Conservation (phyloP, 768 basidiomycete genomes). For the Mycena venus region DNA sequence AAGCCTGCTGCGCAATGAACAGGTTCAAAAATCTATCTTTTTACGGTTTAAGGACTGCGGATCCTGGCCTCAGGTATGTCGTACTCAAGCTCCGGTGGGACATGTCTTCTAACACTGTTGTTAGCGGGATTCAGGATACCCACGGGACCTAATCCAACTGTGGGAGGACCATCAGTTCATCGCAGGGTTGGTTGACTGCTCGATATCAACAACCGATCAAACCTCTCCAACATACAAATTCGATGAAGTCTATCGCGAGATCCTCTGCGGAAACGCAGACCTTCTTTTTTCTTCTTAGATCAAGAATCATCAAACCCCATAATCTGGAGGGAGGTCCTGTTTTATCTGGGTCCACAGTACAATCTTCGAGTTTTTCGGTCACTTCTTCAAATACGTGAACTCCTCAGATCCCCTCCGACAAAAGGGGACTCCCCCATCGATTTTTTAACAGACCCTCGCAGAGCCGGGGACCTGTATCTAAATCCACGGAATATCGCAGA, state of each 20-base stretch:
- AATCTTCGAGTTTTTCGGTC: background rate
- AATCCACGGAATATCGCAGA: background rate
- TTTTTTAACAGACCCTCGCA: background rate
- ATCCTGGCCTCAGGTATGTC: background rate
- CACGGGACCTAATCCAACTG: background rate
- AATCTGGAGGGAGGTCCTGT: background rate
- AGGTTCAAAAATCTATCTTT: background rate
- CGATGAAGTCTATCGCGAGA: background rate
- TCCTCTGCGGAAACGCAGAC: background rate
- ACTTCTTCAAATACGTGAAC: background rate
- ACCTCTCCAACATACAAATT: background rate
- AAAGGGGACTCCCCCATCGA: background rate
- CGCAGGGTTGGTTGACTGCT: background rate
- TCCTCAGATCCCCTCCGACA: background rate
- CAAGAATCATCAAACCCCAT: background rate
- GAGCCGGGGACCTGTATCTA: background rate
- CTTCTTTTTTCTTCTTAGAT: too few species aligned
- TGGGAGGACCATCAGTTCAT: conserved; percentile 6
- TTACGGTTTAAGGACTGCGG: background rate
- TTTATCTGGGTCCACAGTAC: background rate
- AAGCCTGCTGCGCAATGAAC: background rate
- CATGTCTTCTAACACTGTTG: background rate
- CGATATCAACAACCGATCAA: background rate
- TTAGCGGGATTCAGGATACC: background rate
- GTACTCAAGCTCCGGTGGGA: background rate